phyloP scores from a whole-genome alignment of 2,329 filamentous ascomycete species.

The Aureobasidium sp. region DNA sequence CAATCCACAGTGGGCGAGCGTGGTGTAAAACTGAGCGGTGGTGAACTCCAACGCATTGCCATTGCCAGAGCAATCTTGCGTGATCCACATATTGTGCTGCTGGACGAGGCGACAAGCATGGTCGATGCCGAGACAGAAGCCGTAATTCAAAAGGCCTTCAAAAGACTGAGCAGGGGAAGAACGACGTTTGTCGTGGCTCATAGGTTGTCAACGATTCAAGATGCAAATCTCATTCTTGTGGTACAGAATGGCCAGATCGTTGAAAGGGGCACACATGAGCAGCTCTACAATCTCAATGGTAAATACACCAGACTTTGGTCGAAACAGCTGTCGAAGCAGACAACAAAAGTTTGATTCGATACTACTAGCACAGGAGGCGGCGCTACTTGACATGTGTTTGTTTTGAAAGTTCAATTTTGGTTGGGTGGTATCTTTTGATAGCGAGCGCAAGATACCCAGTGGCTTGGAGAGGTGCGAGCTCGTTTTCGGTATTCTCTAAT shows the following conservation, averaged over 20 bases:
- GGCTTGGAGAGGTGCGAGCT: background rate
- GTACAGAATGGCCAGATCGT: constrained; percentile 61
- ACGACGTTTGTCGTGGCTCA: constrained; percentile 76
- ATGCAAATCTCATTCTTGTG: constrained; percentile 72
- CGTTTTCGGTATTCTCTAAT: background rate
- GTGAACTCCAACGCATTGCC: constrained; percentile 74
- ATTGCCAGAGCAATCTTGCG: constrained; percentile 65
- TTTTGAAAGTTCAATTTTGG: background rate
- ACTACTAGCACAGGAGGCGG: background rate
- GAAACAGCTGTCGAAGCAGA: constrained; percentile 21
- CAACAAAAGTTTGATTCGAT: constrained; percentile 62
- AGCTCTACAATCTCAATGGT: constrained; percentile 45
- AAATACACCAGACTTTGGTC: constrained; percentile 28
- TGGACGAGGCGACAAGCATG: constrained; percentile 71
- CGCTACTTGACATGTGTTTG: background rate
- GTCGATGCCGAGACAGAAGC: constrained; percentile 49
- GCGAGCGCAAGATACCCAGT: background rate
- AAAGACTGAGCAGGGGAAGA: constrained; percentile 51
- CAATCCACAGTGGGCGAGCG: constrained; percentile 67
- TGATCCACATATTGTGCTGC: constrained; percentile 56
- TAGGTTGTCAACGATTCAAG: constrained; percentile 64
- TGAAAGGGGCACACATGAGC: constrained; percentile 68
- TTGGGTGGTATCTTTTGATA: background rate
- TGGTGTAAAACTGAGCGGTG: constrained; percentile 72
- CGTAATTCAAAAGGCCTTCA: constrained; percentile 50